These are phyloP conservation scores for Lasiosphaeria ovina DNA, from an alignment of 495 filamentous ascomycete genomes.

Conservation along the genomic window DNA sequence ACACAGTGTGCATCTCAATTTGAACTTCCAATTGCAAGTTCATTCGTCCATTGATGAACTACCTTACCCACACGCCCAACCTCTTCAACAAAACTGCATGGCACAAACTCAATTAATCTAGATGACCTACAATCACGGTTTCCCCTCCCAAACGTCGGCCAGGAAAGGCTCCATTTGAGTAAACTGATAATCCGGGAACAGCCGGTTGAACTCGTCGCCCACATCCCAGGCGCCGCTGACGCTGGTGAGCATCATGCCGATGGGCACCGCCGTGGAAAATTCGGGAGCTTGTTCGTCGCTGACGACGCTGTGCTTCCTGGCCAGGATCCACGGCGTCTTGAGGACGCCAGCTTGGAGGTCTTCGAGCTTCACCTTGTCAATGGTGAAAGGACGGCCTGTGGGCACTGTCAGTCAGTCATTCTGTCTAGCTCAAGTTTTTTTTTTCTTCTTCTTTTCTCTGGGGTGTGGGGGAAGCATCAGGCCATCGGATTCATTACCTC, in stretches of 20 bases:
- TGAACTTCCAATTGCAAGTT: too few species aligned
- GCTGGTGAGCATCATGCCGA: constrained; percentile 45
- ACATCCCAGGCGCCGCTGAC: constrained; percentile 39
- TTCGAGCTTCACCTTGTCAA: constrained; percentile 45
- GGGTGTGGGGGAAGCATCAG: not conserved
- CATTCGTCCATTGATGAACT: too few species aligned
- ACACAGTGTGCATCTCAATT: too few species aligned
- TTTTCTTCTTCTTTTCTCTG: not conserved
- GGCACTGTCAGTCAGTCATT: not conserved
- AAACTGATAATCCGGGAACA: constrained; percentile 55
- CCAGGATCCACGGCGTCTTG: constrained; percentile 45
- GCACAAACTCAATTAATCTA: too few species aligned
- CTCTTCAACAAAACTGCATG: too few species aligned
- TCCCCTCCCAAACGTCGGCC: constrained; percentile 43
- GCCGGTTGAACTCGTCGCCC: constrained; percentile 52
- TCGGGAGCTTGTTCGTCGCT: constrained; percentile 38
- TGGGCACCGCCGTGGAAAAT: constrained; percentile 32
- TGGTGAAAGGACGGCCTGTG: constrained; percentile 38
- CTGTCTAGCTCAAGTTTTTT: not conserved
- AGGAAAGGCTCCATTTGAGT: constrained; percentile 49
- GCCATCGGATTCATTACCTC: constrained; percentile 10
- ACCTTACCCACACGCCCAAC: too few species aligned
- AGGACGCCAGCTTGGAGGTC: constrained; percentile 47
- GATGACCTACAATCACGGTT: constrained; percentile 15
- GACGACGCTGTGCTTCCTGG: constrained; percentile 43